These are phyloP conservation scores for Pisolithus sp. DNA, from an alignment of 768 basidiomycete genomes.

Conservation along the genomic window DNA sequence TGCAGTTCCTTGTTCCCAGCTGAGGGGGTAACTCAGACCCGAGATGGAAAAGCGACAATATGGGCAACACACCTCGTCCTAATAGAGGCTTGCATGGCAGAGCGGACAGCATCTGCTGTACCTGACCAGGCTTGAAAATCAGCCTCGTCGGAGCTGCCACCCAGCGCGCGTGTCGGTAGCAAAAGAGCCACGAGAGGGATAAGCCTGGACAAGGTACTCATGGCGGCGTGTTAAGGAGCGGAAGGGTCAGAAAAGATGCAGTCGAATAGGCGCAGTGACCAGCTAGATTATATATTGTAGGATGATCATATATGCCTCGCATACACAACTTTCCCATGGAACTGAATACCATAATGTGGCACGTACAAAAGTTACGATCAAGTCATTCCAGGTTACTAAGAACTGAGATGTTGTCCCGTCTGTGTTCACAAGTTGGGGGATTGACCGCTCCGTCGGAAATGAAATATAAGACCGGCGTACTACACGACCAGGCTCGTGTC, in stretches of 20 bases:
- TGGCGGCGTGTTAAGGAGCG: not conserved
- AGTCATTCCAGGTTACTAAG: too few species aligned
- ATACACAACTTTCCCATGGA: too few species aligned
- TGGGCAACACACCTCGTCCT: constrained; percentile 16
- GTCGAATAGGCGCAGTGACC: not conserved
- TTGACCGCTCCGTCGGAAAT: too few species aligned
- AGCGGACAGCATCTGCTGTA: constrained; percentile 6
- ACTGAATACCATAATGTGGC: too few species aligned
- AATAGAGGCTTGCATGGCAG: constrained; percentile 21
- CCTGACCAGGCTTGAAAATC: not conserved
- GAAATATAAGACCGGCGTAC: too few species aligned
- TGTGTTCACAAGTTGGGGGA: too few species aligned
- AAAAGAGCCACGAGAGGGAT: not conserved
- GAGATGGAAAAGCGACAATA: not conserved
- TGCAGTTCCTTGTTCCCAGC: constrained; percentile 29
- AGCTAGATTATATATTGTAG: not conserved
- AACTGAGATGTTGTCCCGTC: too few species aligned
- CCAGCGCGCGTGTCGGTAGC: not conserved
- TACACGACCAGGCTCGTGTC: too few species aligned
- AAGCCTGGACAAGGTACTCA: not conserved
- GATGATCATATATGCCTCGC: too few species aligned
- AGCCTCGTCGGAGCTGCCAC: not conserved
- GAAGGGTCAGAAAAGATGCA: not conserved
- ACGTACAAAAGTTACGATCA: too few species aligned
- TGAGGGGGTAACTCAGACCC: not conserved